phyloP scores from a whole-genome alignment of 176 grass and related monocot genomes.

The Metroxylon sagu region DNA sequence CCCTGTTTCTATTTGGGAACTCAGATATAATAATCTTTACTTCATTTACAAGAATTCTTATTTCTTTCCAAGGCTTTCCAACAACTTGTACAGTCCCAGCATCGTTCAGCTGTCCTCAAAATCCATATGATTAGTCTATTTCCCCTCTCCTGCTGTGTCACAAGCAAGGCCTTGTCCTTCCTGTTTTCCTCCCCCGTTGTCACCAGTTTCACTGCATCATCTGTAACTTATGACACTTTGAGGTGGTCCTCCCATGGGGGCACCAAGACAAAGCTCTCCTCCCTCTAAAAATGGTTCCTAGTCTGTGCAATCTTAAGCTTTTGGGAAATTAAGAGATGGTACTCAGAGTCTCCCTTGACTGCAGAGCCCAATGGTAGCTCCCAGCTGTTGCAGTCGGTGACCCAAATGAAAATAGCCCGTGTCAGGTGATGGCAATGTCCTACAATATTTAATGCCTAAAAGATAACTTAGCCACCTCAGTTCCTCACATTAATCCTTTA shows the following conservation, averaged over 20 bases:
- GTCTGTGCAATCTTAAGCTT: background rate
- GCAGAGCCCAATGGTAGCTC: background rate
- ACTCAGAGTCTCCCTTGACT: background rate
- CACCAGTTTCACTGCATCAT: no score
- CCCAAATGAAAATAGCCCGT: background rate
- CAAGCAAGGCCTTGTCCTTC: background rate
- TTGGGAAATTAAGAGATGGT: background rate
- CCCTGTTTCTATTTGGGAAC: no score
- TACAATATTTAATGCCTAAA: no score
- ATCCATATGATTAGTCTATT: constrained; percentile 18
- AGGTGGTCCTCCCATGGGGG: no score
- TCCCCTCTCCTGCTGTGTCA: background rate
- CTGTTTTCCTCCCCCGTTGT: no score
- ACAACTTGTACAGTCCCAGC: background rate
- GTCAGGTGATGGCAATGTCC: no score
- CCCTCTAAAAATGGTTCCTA: no score
- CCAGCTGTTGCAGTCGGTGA: background rate
- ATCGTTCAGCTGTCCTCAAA: background rate
- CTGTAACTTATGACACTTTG: no score
- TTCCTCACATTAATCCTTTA: no score
- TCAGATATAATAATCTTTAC: background rate
- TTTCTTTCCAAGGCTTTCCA: background rate
- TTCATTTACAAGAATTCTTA: background rate
- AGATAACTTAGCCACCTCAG: no score
- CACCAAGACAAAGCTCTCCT: no score